Conservation (phyloP, 2,329 filamentous ascomycete species). For the Diplodia scrobiculata region DNA sequence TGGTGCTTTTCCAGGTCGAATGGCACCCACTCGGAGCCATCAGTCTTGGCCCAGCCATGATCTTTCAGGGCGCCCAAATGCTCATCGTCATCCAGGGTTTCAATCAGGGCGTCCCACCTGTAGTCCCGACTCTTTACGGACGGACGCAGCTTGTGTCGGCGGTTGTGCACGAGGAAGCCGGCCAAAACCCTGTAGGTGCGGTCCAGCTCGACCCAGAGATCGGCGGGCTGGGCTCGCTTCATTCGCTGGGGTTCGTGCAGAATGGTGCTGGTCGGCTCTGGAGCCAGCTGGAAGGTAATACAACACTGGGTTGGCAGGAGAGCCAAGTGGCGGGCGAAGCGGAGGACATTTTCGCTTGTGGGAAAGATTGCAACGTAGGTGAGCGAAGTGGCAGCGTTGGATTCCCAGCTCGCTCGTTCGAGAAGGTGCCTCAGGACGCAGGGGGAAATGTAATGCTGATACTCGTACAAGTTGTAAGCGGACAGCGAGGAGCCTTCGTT, state of each 20-base stretch:
- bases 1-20: neutral
- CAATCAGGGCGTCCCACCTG: slow-evolving; percentile 13
- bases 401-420: neutral
- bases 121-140: slow-evolving; percentile 20
- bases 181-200: slow-evolving; percentile 4
- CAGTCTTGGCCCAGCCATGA: slow-evolving; percentile 16
- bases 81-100: slow-evolving; percentile 8
- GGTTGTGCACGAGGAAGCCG: neutral
- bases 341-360: slow-evolving; percentile 60
- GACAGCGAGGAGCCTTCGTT: slow-evolving; percentile 77
- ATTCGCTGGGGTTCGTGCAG: slow-evolving; percentile 44
- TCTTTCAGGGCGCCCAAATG: slow-evolving; percentile 11
- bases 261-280: slow-evolving; percentile 45
- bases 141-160: neutral
- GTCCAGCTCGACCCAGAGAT: slow-evolving; percentile 44
- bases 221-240: slow-evolving; percentile 47
- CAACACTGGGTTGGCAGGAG: slow-evolving; percentile 38
- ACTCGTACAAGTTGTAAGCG: slow-evolving; percentile 71
- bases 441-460: slow-evolving; percentile 65
- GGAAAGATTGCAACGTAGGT: slow-evolving; percentile 69
- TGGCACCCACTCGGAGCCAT: neutral
- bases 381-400: slow-evolving; percentile 47
- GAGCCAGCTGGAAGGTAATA: slow-evolving; percentile 50
- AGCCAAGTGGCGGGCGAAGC: slow-evolving; percentile 21
- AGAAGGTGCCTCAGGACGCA: slow-evolving; percentile 54